Percentiles rank a stretch among this genome's conserved stretches.
Conservation (phyloP, 2,329 filamentous ascomycete genomes). For the Sporothrix dimorphospora region DNA sequence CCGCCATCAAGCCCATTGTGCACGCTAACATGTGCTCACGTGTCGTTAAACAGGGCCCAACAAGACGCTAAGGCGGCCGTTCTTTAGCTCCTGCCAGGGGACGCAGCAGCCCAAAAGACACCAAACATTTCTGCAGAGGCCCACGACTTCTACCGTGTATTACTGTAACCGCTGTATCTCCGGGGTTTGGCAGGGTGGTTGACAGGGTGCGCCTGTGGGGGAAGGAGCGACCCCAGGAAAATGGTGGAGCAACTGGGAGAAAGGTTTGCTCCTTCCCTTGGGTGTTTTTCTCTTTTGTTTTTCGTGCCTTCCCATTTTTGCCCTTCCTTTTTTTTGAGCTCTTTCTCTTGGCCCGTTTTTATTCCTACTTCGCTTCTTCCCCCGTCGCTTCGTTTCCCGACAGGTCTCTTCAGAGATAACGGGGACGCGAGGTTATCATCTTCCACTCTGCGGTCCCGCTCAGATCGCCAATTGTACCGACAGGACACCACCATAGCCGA, state of each 20-base stretch:
- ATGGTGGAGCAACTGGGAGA: background rate
- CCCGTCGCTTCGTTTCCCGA: background rate
- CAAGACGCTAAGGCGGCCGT: background rate
- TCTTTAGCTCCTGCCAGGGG: background rate
- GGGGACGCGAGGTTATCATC: background rate
- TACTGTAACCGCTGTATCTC: constrained; percentile 17
- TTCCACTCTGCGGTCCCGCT: constrained; percentile 3
- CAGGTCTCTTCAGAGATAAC: background rate
- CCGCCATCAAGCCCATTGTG: too few relatives aligned
- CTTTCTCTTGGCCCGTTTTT: background rate
- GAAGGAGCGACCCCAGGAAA: background rate
- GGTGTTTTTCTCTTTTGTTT: background rate
- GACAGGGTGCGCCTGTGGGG: background rate
- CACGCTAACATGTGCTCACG: constrained; percentile 15
- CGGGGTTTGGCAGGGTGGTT: background rate
- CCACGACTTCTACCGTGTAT: background rate
- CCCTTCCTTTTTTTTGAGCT: background rate
- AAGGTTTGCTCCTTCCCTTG: background rate
- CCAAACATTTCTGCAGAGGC: background rate
- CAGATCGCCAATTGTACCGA: background rate
- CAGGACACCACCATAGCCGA: background rate
- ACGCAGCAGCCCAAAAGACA: background rate
- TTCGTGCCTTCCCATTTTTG: background rate
- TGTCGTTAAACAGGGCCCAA: background rate
- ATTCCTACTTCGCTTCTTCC: background rate